These are phyloP conservation scores for Diaporthe caulivora DNA, from an alignment of 2,329 filamentous ascomycete genomes.

Conservation along the genomic window DNA sequence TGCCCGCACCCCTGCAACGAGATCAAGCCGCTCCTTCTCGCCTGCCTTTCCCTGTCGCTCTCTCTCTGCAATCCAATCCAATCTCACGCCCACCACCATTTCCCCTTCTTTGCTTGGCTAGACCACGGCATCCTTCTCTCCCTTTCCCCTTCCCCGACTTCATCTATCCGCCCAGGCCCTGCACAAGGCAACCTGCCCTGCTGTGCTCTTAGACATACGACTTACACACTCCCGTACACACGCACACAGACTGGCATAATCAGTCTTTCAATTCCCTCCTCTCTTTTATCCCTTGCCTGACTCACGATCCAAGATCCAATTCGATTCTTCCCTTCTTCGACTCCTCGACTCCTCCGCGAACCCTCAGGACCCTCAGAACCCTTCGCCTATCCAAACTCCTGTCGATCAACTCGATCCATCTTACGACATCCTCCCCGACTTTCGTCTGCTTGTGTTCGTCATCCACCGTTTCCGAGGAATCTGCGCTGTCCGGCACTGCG, in stretches of 20 bases:
- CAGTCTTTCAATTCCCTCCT: constrained; percentile 39
- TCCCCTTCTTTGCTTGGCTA: constrained; percentile 37
- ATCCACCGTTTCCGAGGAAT: constrained; percentile 11
- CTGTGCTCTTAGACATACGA: constrained; percentile 8
- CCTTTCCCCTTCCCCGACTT: constrained; percentile 30
- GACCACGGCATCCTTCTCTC: constrained; percentile 30
- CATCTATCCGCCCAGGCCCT: constrained; percentile 35
- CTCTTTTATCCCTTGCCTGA: constrained; percentile 37
- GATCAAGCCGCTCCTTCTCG: constrained; percentile 33
- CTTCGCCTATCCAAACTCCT: constrained; percentile 12
- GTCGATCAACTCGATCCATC: constrained; percentile 22
- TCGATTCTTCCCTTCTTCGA: constrained; percentile 13
- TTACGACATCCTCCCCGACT: constrained; percentile 8
- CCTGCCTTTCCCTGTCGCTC: constrained; percentile 26
- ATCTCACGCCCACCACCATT: constrained; percentile 37
- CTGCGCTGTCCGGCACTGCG: constrained; percentile 38
- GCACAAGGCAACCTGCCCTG: constrained; percentile 23
- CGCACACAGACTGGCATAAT: constrained; percentile 6
- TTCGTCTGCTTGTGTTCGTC: constrained; percentile 13
- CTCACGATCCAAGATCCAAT: constrained; percentile 26
- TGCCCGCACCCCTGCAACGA: constrained; percentile 17
- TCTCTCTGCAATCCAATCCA: constrained; percentile 32
- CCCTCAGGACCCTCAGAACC: background rate
- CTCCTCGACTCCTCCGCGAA: constrained; percentile 19
- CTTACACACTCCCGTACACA: background rate